Evolutionary conservation across 2,329 filamentous ascomycete species (phyloP).

Genomic region (Arthrinium phaeospermum): DNA sequence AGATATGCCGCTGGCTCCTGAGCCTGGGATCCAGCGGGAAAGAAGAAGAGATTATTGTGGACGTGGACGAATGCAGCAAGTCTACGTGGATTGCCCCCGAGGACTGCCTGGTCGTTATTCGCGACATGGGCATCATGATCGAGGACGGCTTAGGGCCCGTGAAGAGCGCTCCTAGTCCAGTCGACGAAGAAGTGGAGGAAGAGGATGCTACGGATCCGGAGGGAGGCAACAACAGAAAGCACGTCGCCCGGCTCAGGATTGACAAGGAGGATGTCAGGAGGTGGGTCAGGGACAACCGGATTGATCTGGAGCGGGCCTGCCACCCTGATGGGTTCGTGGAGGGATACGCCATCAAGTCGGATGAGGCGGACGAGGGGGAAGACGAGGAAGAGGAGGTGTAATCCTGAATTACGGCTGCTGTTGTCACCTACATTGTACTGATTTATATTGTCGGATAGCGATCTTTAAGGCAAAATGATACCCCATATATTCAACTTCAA

Average conservation of each 20-base stretch:
- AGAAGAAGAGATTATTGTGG: slow-evolving; percentile 56
- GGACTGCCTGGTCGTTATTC: slow-evolving; percentile 79
- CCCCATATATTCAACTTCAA: background rate
- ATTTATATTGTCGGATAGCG: background rate
- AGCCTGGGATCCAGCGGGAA: slow-evolving; percentile 38
- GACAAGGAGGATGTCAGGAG: slow-evolving; percentile 63
- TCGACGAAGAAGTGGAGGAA: slow-evolving; percentile 19
- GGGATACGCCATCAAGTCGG: slow-evolving; percentile 61
- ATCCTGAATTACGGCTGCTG: background rate
- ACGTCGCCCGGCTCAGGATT: slow-evolving; percentile 54
- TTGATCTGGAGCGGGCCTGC: slow-evolving; percentile 70
- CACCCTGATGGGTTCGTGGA: slow-evolving; percentile 77
- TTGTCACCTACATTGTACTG: background rate
- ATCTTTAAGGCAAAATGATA: background rate
- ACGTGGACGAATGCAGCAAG: slow-evolving; percentile 73
- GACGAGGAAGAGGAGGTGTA: slow-evolving; percentile 5
- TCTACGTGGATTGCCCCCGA: slow-evolving; percentile 85
- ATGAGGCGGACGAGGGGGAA: slow-evolving; percentile 42
- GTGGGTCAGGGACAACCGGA: slow-evolving; percentile 69
- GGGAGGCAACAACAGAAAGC: slow-evolving; percentile 28
- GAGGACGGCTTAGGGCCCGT: slow-evolving; percentile 57
- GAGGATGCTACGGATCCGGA: slow-evolving; percentile 33
- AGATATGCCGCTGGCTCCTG: slow-evolving; percentile 75
- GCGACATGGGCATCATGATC: slow-evolving; percentile 75
- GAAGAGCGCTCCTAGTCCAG: slow-evolving; percentile 30